Evolutionary conservation across 1,139 yeast genomes (phyloP), one percentile per base, ranked within the genome.

Genomic region (Diutina mesorugosa): DNA sequence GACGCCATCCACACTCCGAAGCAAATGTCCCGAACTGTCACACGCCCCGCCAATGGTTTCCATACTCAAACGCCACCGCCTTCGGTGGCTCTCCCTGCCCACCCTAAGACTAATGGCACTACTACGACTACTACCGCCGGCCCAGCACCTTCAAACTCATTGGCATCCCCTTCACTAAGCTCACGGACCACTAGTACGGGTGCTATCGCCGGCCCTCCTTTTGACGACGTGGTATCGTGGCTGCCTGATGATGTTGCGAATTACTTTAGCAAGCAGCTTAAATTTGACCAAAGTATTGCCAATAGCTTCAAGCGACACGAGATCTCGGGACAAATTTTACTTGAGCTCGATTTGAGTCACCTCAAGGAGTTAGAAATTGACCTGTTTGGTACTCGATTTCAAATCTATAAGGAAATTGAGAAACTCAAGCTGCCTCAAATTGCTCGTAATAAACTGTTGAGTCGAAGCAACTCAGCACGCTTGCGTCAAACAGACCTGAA

Each of bases 361-460:
- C 77, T 93, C 65, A 93, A 93, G 67, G 99, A 93, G 69, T 75
- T 93, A 59, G 99, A 91, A 60, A 93, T 93, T 56, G 79, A 84
- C 57, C 88, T 96, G 3, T 93, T 93, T 73, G 99, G 99, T 28
- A 91, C 97, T 1, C 77, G 99, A 59, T 93, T 90, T 70, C 97
- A 91, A 69, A 81, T 95, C 51, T 85, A 84, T 68, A 90, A 90
- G 67, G 96, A 89, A 67, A 91, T 93, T 64, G 96, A 89, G 67
- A 80, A 83, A 53, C 77, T 91, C 21, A 38, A 35, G 26, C 46
- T 38, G 32, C 47, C 54, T 4, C 51, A 26, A 21, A 18, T 35
- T 30, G 45, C 21, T 6, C 54, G 47, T 2, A 51, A 51, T 2
- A 26, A 45, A 18, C 47, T 38, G 54, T 32, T 38, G 26, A 26